Percentiles rank a stretch among this genome's conserved stretches.
These are phyloP conservation scores for Meyerozyma elateridarum DNA, from an alignment of 1,139 yeast species.

Conservation along the genomic window DNA sequence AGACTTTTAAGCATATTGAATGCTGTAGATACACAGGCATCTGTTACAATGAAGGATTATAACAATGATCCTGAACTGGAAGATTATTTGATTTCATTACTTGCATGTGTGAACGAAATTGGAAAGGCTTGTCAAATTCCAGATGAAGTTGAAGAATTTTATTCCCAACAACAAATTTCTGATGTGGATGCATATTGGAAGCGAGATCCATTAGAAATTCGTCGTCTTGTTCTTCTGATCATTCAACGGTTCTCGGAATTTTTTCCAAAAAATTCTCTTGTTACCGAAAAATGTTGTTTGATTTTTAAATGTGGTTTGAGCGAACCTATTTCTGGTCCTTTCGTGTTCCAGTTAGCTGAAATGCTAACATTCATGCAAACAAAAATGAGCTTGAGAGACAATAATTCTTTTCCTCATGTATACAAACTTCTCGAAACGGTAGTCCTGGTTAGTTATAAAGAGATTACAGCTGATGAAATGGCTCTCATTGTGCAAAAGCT, in stretches of 20 bases:
- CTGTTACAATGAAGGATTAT: conserved; percentile 1
- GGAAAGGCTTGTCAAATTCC: conserved; percentile 65
- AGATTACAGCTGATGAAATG: conserved; percentile 26
- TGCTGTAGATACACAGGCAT: conserved; percentile 16
- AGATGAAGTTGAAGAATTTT: conserved; percentile 46
- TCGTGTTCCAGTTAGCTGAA: conserved; percentile 43
- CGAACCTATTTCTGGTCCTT: conserved; percentile 54
- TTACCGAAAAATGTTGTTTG: conserved; percentile 54
- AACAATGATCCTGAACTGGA: conserved; percentile 14
- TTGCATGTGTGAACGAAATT: conserved; percentile 59
- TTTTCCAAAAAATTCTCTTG: conserved; percentile 29
- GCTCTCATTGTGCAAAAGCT: conserved; percentile 22
- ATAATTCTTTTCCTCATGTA: conserved; percentile 33
- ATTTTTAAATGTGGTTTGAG: conserved; percentile 54
- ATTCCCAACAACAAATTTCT: conserved; percentile 22
- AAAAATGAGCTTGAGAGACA: conserved; percentile 28
- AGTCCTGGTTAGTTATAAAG: conserved; percentile 28
- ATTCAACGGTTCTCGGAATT: conserved; percentile 42
- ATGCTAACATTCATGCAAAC: conserved; percentile 43
- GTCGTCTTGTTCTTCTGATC: conserved; percentile 33
- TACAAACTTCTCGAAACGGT: conserved; percentile 40
- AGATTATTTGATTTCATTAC: conserved; percentile 49
- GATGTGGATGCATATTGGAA: conserved; percentile 32
- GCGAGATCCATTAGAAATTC: conserved; percentile 40
- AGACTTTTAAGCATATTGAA: conserved; percentile 16